Conservation (phyloP, 1,284 basidiomycete species). For the Dichomitus squalens region DNA sequence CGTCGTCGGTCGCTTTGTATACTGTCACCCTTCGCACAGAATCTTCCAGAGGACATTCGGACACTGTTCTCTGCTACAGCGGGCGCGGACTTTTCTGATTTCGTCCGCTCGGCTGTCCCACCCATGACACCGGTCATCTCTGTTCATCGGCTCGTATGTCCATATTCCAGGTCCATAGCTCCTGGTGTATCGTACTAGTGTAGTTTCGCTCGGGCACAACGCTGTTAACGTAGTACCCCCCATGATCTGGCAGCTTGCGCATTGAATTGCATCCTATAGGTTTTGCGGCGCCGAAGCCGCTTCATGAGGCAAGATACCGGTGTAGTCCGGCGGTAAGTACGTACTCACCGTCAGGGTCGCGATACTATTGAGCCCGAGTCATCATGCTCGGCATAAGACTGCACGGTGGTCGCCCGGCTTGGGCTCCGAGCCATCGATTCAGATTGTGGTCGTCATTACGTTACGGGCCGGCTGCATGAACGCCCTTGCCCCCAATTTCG, state of each 20-base stretch:
- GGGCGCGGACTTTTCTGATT: too few species aligned
- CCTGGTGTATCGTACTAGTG: constrained; percentile 3
- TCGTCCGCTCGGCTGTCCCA: not conserved
- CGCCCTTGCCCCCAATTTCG: too few species aligned
- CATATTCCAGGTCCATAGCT: not conserved
- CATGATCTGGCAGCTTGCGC: too few species aligned
- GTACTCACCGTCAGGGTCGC: not conserved
- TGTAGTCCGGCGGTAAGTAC: not conserved
- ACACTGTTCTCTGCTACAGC: not conserved
- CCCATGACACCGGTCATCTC: not conserved
- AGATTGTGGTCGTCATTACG: too few species aligned
- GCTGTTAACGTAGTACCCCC: too few species aligned
- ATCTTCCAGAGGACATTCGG: not conserved
- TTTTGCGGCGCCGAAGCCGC: too few species aligned
- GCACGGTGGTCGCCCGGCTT: too few species aligned
- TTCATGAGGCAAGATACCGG: not conserved
- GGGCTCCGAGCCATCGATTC: too few species aligned
- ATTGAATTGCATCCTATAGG: too few species aligned
- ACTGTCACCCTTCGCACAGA: not conserved
- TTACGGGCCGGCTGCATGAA: too few species aligned
- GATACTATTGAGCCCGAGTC: too few species aligned
- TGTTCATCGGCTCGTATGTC: not conserved
- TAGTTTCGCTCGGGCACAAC: not conserved
- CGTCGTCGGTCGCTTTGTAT: not conserved
- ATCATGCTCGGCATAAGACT: too few species aligned